phyloP scores from a whole-genome alignment of 2,329 filamentous ascomycete species.

The Fusarium pseudoanthophilum region DNA sequence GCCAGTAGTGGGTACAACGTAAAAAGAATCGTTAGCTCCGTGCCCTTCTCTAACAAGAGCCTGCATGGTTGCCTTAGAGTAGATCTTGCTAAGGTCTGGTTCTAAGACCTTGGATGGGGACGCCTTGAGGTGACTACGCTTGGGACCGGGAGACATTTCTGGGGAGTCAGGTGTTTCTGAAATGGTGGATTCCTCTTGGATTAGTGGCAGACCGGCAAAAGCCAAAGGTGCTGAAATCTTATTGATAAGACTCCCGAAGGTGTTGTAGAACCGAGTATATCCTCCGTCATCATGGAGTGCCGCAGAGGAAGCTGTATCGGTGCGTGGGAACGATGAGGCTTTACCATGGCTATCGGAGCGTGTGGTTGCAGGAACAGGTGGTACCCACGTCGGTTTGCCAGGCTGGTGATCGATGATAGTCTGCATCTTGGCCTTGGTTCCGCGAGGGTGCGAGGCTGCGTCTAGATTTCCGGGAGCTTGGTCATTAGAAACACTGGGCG shows the following conservation, averaged over 20 bases:
- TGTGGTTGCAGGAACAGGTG: conserved; percentile 50
- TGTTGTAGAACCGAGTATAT: conserved; percentile 91
- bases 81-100: conserved; percentile 84
- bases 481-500: conserved; percentile 78
- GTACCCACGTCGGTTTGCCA: conserved; percentile 65
- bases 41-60: conserved; percentile 78
- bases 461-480: conserved; percentile 78
- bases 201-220: conserved; percentile 89
- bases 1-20: conserved; percentile 91
- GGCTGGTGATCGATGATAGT: conserved; percentile 64
- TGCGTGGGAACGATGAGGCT: conserved; percentile 40
- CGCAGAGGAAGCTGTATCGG: conserved; percentile 39
- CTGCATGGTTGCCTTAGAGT: conserved; percentile 85
- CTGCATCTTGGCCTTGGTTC: conserved; percentile 64
- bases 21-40: conserved; percentile 81
- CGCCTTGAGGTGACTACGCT: conserved; percentile 52
- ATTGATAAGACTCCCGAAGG: conserved; percentile 89
- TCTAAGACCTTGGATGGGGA: conserved; percentile 44
- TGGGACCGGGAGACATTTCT: conserved; percentile 53
- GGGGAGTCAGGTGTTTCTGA: conserved; percentile 50
- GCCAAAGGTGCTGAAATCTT: conserved; percentile 89
- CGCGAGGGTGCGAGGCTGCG: conserved; percentile 62
- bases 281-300: conserved; percentile 70
- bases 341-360: conserved; percentile 43
- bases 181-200: conserved; percentile 59